phyloP scores from a whole-genome alignment of 345 rosid species.

The Lepidium didymum region DNA sequence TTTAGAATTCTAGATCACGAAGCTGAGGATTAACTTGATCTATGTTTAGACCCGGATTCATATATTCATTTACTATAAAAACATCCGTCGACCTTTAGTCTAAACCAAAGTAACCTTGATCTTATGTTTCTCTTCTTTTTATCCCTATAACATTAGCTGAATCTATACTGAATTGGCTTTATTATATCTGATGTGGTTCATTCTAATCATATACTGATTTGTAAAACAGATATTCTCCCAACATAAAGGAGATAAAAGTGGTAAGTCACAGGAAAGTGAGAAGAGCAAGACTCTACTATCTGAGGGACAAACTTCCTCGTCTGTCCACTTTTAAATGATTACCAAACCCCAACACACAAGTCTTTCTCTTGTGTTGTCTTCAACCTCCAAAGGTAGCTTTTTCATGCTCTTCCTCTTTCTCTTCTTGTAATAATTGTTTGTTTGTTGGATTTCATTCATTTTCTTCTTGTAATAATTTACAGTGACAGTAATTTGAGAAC shows the following conservation, averaged over 20 bases:
- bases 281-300: conserved; percentile 81
- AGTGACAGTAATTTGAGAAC: background rate
- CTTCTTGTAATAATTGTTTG: background rate
- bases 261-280: conserved; percentile 66
- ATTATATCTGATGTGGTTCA: background rate
- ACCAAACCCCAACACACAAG: background rate
- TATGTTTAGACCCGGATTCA: background rate
- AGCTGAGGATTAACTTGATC: background rate
- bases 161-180: background rate
- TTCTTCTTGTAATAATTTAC: background rate
- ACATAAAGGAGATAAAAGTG: conserved; percentile 66
- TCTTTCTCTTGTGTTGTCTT: conserved; percentile 1
- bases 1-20: background rate
- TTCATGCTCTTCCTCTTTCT: background rate
- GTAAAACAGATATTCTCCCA: conserved; percentile 61
- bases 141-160: background rate
- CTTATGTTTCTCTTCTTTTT: background rate
- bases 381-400: background rate
- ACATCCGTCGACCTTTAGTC: background rate
- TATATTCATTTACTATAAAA: background rate
- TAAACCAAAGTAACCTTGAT: background rate
- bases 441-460: background rate
- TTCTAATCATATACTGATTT: background rate
- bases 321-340: conserved; percentile 75
- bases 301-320: conserved; percentile 84